Conservation (phyloP, 345 rosid species). For the Nasturtium officinale region DNA sequence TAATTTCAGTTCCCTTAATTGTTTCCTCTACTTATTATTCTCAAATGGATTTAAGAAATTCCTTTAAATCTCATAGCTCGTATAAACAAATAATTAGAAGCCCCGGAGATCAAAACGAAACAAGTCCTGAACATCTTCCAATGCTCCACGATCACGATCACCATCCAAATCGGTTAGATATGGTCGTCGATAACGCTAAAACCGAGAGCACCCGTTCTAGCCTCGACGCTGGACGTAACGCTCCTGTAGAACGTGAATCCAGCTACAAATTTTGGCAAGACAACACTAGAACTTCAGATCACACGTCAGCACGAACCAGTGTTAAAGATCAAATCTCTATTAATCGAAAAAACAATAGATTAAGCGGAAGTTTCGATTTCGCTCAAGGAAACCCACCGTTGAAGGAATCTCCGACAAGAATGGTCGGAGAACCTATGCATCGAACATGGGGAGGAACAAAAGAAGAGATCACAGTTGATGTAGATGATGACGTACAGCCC, state of each 20-base stretch:
- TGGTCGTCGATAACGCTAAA: conserved; percentile 20
- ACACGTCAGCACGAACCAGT: not conserved
- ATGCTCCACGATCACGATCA: conserved; percentile 53
- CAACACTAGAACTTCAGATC: conserved; percentile 8
- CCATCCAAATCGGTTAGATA: not conserved
- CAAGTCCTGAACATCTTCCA: conserved; percentile 54
- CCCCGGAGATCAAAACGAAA: conserved; percentile 18
- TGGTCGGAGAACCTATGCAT: conserved; percentile 19
- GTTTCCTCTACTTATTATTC: not conserved
- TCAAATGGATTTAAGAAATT: conserved; percentile 48
- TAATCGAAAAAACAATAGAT: not conserved
- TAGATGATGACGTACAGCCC: conserved; percentile 56
- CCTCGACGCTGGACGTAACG: conserved; percentile 6
- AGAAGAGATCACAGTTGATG: conserved; percentile 68
- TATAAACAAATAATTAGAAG: conserved; percentile 43
- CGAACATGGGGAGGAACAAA: conserved; percentile 41
- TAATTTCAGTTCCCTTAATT: too few species aligned
- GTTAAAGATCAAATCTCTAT: not conserved
- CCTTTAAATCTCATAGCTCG: conserved; percentile 56
- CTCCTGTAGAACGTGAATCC: conserved; percentile 36
- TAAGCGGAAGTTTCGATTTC: conserved; percentile 44
- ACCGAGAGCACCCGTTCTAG: conserved; percentile 26
- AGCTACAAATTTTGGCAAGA: conserved; percentile 51
- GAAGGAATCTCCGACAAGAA: conserved; percentile 38
- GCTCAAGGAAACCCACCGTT: conserved; percentile 24